Conservation (phyloP, 2,329 filamentous ascomycete species). For the Penicillium griseofulvum region DNA sequence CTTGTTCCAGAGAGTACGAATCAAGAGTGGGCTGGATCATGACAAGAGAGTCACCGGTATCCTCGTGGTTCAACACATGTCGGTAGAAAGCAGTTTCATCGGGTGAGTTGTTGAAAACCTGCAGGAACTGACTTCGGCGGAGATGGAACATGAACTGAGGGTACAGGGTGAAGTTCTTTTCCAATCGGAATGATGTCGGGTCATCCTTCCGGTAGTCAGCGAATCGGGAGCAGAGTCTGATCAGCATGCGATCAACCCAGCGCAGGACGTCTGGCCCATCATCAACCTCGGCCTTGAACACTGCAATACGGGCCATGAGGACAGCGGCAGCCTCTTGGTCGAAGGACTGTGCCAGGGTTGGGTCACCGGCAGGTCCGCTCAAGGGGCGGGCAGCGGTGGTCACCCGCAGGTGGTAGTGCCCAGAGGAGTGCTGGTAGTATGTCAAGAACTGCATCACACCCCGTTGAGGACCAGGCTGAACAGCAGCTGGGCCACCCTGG, state of each 20-base stretch:
- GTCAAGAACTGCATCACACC: slow-evolving; percentile 98
- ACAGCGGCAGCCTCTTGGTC: slow-evolving; percentile 97
- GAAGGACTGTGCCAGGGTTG: slow-evolving; percentile 92
- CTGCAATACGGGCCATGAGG: slow-evolving; percentile 97
- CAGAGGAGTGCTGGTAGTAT: slow-evolving; percentile 96
- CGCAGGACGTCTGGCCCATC: slow-evolving; percentile 96
- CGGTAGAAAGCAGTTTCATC: slow-evolving; percentile 99
- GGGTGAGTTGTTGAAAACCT: slow-evolving; percentile 99
- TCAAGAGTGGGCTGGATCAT: slow-evolving; percentile 99
- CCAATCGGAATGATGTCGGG: slow-evolving; percentile 89
- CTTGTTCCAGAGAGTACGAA: slow-evolving; percentile 94
- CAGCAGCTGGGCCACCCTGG: slow-evolving; percentile 80
- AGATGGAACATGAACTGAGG: slow-evolving; percentile 99
- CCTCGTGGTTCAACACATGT: slow-evolving; percentile 95
- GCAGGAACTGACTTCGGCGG: slow-evolving; percentile 91
- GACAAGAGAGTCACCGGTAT: slow-evolving; percentile 91
- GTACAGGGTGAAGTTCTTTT: slow-evolving; percentile 99
- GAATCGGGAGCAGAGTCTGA: slow-evolving; percentile 91
- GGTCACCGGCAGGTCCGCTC: slow-evolving; percentile 90
- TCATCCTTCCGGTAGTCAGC: slow-evolving; percentile 98
- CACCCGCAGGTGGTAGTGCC: slow-evolving; percentile 92
- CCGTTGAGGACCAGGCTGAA: slow-evolving; percentile 83
- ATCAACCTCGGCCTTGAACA: slow-evolving; percentile 98
- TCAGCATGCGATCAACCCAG: slow-evolving; percentile 99
- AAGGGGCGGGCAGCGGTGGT: slow-evolving; percentile 90